Percentiles rank a stretch among this genome's conserved stretches.
phyloP scores from a whole-genome alignment of 2,329 filamentous ascomycete species.

The Colletotrichum zoysiae region DNA sequence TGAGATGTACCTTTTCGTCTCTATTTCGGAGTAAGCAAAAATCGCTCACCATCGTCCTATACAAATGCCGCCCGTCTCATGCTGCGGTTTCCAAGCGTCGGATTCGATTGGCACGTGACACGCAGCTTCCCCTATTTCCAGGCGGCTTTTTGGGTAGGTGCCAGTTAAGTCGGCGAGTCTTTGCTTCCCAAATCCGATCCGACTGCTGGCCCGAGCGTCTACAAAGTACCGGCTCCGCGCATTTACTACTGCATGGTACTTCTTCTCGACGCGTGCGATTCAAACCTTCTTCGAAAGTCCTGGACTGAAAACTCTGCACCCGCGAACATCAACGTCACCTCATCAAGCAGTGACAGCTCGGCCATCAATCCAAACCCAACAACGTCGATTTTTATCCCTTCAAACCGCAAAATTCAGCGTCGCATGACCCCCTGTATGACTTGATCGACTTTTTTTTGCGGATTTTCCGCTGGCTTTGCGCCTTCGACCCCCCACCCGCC shows the following conservation, averaged over 20 bases:
- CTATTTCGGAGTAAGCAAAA: background rate
- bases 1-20: background rate
- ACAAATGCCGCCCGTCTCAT: background rate
- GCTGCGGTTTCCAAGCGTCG: background rate
- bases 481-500: slow-evolving; percentile 55
- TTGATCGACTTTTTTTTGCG: slow-evolving; percentile 75
- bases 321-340: slow-evolving; percentile 70
- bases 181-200: slow-evolving; percentile 36
- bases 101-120: slow-evolving; percentile 36
- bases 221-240: slow-evolving; percentile 29
- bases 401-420: slow-evolving; percentile 64
- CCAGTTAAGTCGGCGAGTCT: slow-evolving; percentile 28
- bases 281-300: slow-evolving; percentile 24
- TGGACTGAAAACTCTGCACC: slow-evolving; percentile 63
- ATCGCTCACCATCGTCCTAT: background rate
- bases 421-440: slow-evolving; percentile 70
- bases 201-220: slow-evolving; percentile 38
- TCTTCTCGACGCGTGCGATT: slow-evolving; percentile 1
- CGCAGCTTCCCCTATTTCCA: slow-evolving; percentile 32
- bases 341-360: slow-evolving; percentile 61
- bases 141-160: slow-evolving; percentile 29
- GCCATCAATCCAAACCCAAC: slow-evolving; percentile 68
- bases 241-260: slow-evolving; percentile 35
- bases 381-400: slow-evolving; percentile 64
- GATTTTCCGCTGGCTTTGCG: slow-evolving; percentile 66